Evolutionary conservation across 2,329 filamentous ascomycete genomes (phyloP).

Genomic region (Zasmidium citrigriseum): DNA sequence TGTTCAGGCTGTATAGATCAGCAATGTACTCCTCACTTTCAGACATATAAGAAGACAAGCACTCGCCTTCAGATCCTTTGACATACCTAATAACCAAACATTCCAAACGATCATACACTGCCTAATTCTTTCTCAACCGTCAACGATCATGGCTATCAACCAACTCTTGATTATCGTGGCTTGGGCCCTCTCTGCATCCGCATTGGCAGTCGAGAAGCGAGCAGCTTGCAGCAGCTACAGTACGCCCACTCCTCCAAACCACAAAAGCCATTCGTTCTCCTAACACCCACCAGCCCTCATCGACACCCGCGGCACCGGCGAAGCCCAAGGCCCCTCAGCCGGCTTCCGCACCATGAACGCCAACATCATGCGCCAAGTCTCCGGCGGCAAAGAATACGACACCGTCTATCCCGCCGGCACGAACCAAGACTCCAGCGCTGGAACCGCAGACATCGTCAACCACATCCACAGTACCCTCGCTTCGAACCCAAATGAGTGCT

Average conservation of each 20-base stretch:
- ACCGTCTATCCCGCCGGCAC: slow-evolving; percentile 37
- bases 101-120: background rate
- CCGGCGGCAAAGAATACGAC: slow-evolving; percentile 38
- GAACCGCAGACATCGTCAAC: slow-evolving; percentile 38
- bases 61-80: background rate
- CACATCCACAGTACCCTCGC: slow-evolving; percentile 32
- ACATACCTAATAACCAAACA: no score
- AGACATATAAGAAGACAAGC: no score
- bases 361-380: slow-evolving; percentile 27
- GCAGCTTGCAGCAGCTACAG: slow-evolving; percentile 18
- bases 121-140: background rate
- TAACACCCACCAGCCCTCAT: slow-evolving; percentile 23
- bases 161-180: slow-evolving; percentile 3
- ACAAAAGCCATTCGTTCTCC: background rate
- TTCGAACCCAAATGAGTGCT: slow-evolving; percentile 34
- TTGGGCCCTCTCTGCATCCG: slow-evolving; percentile 7
- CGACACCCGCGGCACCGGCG: slow-evolving; percentile 30
- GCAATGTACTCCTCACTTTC: no score
- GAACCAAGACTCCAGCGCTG: slow-evolving; percentile 31
- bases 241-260: background rate
- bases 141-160: background rate
- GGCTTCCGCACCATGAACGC: slow-evolving; percentile 40
- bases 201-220: slow-evolving; percentile 13
- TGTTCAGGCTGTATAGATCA: no score
- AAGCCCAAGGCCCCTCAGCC: slow-evolving; percentile 25